Conservation (phyloP, 139 green algal genomes). For the Micromonas commoda region DNA sequence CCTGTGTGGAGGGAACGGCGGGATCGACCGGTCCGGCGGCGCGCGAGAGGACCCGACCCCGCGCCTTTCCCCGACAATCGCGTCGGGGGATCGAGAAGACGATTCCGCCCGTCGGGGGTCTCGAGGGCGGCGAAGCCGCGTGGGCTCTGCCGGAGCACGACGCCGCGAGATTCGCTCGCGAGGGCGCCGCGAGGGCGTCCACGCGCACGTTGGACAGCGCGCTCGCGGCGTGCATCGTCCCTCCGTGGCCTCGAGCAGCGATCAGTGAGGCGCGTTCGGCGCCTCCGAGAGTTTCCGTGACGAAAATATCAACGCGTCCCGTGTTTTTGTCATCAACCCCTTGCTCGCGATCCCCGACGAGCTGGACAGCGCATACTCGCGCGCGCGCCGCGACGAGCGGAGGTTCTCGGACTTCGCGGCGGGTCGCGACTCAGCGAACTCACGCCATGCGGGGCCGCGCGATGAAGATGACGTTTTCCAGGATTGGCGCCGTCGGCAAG, state of each 20-base stretch:
- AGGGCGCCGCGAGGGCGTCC: neutral
- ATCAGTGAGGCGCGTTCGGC: neutral
- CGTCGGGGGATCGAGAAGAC: no score
- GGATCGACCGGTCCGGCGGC: neutral
- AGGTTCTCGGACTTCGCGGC: no score
- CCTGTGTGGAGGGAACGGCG: no score
- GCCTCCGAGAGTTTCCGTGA: neutral
- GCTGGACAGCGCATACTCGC: neutral
- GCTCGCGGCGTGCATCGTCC: neutral
- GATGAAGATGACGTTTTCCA: neutral
- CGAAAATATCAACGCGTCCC: neutral
- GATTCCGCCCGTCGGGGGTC: no score
- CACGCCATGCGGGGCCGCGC: no score
- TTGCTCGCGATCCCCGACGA: no score
- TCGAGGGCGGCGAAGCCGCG: no score
- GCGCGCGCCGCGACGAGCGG: conserved; percentile 3
- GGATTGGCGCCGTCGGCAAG: neutral
- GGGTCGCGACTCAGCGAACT: no score
- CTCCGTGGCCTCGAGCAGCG: neutral
- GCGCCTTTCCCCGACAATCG: no score
- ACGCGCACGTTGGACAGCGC: neutral
- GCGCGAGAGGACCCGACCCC: neutral
- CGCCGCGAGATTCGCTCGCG: neutral
- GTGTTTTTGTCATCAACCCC: no score
- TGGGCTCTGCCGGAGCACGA: no score